Evolutionary conservation across 2,329 filamentous ascomycete genomes (phyloP).

Genomic region (Fusarium oligoseptatum): DNA sequence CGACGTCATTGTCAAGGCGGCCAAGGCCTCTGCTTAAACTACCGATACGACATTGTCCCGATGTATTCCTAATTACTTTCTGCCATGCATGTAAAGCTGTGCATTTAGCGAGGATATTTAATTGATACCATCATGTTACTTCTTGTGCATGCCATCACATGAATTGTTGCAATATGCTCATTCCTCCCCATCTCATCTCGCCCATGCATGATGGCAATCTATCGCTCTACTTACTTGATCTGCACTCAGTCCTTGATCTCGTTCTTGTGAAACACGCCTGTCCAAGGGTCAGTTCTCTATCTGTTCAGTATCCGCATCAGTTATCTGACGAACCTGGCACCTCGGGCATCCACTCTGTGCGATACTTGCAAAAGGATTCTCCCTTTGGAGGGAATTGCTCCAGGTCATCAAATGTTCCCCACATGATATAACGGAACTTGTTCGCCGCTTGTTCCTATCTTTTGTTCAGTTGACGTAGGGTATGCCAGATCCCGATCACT

Average conservation of each 20-base stretch:
- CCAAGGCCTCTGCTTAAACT: slow-evolving; percentile 10
- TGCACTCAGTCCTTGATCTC: slow-evolving; percentile 21
- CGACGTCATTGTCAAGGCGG: slow-evolving; percentile 48
- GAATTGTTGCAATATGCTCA: too few relatives aligned
- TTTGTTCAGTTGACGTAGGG: background rate
- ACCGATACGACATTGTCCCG: too few relatives aligned
- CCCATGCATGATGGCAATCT: background rate
- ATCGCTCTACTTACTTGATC: fast-evolving
- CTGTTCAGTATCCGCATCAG: too few relatives aligned
- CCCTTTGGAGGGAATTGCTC: slow-evolving; percentile 64
- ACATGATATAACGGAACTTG: slow-evolving; percentile 58
- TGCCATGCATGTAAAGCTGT: background rate
- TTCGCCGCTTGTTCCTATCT: slow-evolving; percentile 58
- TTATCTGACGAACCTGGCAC: slow-evolving; percentile 28
- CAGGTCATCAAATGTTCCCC: slow-evolving; percentile 64
- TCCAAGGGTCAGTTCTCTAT: too few relatives aligned
- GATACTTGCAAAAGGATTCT: slow-evolving; percentile 66
- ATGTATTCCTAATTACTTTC: background rate
- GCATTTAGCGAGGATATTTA: background rate
- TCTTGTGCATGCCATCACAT: background rate
- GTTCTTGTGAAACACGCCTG: slow-evolving; percentile 23
- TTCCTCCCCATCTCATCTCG: background rate
- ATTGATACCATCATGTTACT: background rate
- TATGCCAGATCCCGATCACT: fast-evolving
- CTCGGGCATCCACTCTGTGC: slow-evolving; percentile 58